Base-by-base conservation (phyloP, 139 green algal genomes). In the Diplosphaera chodatii region DNA sequence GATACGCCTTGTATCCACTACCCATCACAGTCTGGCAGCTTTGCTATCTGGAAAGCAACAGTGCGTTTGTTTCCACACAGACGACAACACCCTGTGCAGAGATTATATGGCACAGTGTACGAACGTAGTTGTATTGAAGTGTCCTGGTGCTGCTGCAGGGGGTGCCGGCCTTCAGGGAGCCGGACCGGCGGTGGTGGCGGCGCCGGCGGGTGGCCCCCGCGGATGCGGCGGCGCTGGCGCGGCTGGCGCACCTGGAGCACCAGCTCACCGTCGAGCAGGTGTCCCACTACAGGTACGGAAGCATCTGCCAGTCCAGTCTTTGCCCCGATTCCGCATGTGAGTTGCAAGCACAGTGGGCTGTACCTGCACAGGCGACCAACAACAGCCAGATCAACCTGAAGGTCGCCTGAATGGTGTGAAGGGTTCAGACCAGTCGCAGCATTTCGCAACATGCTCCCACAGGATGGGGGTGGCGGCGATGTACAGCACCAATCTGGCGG, bases 191-290 rank as follows among this genome's bases (percentile, higher is more conserved):
- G 2, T 83, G 82, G 82, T 87, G 68, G 70, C 70, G 75, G 40
- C 62, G 29, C 28, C 70, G 69, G 10, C 63, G 65, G 23, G 73
- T 82, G 66, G 20, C 6, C 25, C 28, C 65, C 18, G 74, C 77
- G 1, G 68, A 77, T 4, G 74, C 76, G 4, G 64, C 25, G 0
- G 71, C 74, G 1, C 23, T 67, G 33, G 55, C 66, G 27, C 55
- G 32, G 10, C 64, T 88, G 70, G 15, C 32, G 22, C 29, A 55
- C 27, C 32, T 87, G 41, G 83, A 88, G 55, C 32, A 32, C 1
- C 18, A 1, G 29, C 75, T 88, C 1, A 78, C 31, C 0, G 41
- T 81, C 27, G 83, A 88, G 70, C 69, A 88, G 77, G 72, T 83
- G 4, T 71, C 83, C 1, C 83, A 88, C 48, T 87, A 87, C 29